A percentile compares a stretch with the other conserved stretches of the same genome.
phyloP scores from a whole-genome alignment of 371 early-diverging fungal genomes.

The Lichtheimia hyalospora region DNA sequence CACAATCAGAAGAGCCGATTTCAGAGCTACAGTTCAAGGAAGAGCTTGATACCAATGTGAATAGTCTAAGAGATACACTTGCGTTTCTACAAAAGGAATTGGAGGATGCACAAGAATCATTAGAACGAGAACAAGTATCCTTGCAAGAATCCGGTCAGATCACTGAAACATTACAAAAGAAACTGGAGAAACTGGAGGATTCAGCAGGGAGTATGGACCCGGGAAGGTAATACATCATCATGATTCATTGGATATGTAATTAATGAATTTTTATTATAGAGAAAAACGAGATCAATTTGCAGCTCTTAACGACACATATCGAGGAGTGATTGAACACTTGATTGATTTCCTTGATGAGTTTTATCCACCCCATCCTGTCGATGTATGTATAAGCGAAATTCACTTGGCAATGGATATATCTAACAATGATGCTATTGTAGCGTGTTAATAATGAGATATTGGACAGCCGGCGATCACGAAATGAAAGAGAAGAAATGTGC shows the following conservation, averaged over 20 bases:
- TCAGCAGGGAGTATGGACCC: slow-evolving; percentile 3
- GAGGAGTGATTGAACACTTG: slow-evolving; percentile 37
- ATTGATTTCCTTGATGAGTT: slow-evolving; percentile 43
- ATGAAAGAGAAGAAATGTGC: slow-evolving; percentile 23
- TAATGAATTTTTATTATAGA: background rate
- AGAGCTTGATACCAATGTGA: slow-evolving; percentile 12
- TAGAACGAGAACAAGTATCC: slow-evolving; percentile 13
- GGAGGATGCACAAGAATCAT: background rate
- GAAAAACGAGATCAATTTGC: slow-evolving; percentile 8
- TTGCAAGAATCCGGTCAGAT: slow-evolving; percentile 26
- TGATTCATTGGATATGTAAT: background rate
- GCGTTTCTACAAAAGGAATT: slow-evolving; percentile 20
- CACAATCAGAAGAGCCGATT: slow-evolving; percentile 11
- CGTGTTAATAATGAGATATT: background rate
- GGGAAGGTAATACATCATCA: slow-evolving; percentile 1
- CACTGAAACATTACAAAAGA: slow-evolving; percentile 12
- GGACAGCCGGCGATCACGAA: background rate
- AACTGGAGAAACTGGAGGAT: slow-evolving; percentile 11
- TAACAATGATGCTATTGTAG: background rate
- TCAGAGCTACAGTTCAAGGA: slow-evolving; percentile 30
- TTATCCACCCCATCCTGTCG: slow-evolving; percentile 45
- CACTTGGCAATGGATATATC: background rate
- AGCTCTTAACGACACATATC: slow-evolving; percentile 12
- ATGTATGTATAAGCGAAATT: slow-evolving; percentile 27
- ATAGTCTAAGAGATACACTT: slow-evolving; percentile 14